A percentile compares a stretch with the other conserved stretches of the same genome.
Evolutionary conservation across 805 yeast genomes (phyloP).

Genomic region (Suhomyces tanzawaensis): DNA sequence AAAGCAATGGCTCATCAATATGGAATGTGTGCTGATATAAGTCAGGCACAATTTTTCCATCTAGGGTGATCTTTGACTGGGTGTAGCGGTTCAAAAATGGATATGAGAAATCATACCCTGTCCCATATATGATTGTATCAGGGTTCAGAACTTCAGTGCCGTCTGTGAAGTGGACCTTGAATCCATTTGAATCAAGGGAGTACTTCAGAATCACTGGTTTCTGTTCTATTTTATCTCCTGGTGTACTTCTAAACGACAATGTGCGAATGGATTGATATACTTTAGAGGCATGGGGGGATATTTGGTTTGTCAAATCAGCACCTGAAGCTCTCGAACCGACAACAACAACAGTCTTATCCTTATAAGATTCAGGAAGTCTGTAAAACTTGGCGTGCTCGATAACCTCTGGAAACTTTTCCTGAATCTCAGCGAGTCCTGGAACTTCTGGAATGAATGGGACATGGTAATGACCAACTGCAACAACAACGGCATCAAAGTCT

Average conservation of each 20-base stretch:
- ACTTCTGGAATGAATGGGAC: constrained; percentile 45
- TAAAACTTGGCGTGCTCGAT: constrained; percentile 48
- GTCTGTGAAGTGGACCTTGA: constrained; percentile 43
- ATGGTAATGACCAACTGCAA: constrained; percentile 50
- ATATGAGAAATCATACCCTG: constrained; percentile 67
- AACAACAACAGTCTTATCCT: constrained; percentile 32
- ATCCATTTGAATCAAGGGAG: constrained; percentile 21
- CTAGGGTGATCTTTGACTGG: constrained; percentile 30
- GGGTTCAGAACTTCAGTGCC: constrained; percentile 47
- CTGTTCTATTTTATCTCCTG: constrained; percentile 13
- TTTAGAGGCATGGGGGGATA: constrained; percentile 19
- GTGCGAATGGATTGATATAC: constrained; percentile 33
- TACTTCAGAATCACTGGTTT: constrained; percentile 27
- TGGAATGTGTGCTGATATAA: constrained; percentile 61
- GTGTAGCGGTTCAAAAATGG: constrained; percentile 50
- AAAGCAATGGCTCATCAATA: constrained; percentile 59
- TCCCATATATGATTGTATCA: constrained; percentile 64
- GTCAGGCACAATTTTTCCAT: constrained; percentile 33
- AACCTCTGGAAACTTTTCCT: constrained; percentile 22
- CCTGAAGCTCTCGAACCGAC: constrained; percentile 30
- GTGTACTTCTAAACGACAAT: constrained; percentile 5
- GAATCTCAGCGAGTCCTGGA: constrained; percentile 39
- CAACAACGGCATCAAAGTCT: constrained; percentile 40
- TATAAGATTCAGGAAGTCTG: constrained; percentile 28
- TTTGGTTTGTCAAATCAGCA: constrained; percentile 27